Evolutionary conservation across 1,139 yeast species (phyloP).

Genomic region (Arxiozyma bovina): DNA sequence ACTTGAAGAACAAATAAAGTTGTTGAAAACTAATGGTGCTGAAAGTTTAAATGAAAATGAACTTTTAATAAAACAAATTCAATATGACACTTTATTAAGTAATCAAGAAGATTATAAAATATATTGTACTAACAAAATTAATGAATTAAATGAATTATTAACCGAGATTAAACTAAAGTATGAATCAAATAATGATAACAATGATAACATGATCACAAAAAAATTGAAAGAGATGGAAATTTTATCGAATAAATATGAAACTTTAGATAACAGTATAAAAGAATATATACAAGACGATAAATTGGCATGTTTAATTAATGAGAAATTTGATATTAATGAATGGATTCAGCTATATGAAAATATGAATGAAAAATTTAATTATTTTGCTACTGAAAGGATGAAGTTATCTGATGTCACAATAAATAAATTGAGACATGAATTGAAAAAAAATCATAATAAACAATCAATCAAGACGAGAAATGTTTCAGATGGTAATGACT

Average conservation of each 20-base stretch:
- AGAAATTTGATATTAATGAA: slow-evolving; percentile 11
- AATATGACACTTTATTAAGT: slow-evolving; percentile 51
- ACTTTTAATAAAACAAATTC: slow-evolving; percentile 47
- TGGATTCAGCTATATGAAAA: slow-evolving; percentile 18
- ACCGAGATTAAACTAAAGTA: neutral
- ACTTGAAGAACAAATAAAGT: neutral
- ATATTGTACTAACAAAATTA: slow-evolving; percentile 1
- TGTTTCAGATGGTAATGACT: slow-evolving; percentile 1
- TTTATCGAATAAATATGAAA: neutral
- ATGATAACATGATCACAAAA: neutral
- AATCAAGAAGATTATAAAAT: slow-evolving; percentile 4
- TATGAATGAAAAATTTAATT: slow-evolving; percentile 12
- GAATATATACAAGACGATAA: slow-evolving; percentile 8
- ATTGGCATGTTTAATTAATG: slow-evolving; percentile 10
- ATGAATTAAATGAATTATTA: slow-evolving; percentile 4
- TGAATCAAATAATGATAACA: neutral
- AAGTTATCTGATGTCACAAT: slow-evolving; percentile 3
- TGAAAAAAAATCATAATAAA: neutral
- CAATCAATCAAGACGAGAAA: neutral
- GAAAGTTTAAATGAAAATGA: slow-evolving; percentile 33
- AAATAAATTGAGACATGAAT: slow-evolving; percentile 2
- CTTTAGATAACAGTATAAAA: slow-evolving; percentile 5
- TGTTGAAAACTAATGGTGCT: neutral
- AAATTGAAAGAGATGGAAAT: neutral
- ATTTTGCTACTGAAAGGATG: slow-evolving; percentile 16